A percentile compares a stretch with the other conserved stretches of the same genome.
Conservation (phyloP, 352 stramenopile genomes). For the Phytophthora cactorum region DNA sequence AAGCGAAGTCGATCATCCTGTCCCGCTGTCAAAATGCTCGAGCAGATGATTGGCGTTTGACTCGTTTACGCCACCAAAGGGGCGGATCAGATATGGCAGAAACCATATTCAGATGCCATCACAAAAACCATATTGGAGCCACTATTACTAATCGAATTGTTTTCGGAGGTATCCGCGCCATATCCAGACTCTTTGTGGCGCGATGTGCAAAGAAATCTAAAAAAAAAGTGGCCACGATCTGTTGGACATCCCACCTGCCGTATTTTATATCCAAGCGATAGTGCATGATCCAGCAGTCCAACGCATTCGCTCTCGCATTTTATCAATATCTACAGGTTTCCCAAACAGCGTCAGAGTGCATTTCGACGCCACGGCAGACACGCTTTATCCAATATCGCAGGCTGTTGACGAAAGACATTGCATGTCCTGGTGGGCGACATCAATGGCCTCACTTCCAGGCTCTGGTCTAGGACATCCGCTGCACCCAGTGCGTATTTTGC, state of each 20-base stretch:
- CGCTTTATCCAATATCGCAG: slow-evolving; percentile 12
- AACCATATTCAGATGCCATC: neutral
- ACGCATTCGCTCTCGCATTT: slow-evolving; percentile 2
- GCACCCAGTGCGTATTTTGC: slow-evolving; percentile 15
- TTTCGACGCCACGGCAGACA: neutral
- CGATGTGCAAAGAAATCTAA: slow-evolving; percentile 22
- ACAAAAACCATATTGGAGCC: neutral
- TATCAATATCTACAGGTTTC: slow-evolving; percentile 4
- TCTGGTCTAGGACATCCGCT: slow-evolving; percentile 3
- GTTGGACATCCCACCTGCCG: slow-evolving; percentile 29
- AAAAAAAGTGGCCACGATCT: slow-evolving; percentile 30
- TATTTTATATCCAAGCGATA: slow-evolving; percentile 17
- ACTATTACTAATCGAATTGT: neutral
- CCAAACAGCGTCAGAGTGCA: neutral
- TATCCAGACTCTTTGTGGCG: slow-evolving; percentile 5
- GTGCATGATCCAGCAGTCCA: neutral
- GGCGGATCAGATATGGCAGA: neutral
- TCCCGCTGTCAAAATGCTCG: slow-evolving; percentile 1
- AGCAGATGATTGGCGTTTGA: slow-evolving; percentile 16
- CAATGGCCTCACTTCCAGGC: neutral
- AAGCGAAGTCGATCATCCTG: neutral
- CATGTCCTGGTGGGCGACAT: neutral
- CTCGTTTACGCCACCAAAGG: slow-evolving; percentile 19
- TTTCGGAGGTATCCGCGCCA: neutral
- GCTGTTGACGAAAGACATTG: neutral